These are phyloP conservation scores for Aspergillus candidus DNA, from an alignment of 2,329 filamentous ascomycete genomes.

Conservation along the genomic window DNA sequence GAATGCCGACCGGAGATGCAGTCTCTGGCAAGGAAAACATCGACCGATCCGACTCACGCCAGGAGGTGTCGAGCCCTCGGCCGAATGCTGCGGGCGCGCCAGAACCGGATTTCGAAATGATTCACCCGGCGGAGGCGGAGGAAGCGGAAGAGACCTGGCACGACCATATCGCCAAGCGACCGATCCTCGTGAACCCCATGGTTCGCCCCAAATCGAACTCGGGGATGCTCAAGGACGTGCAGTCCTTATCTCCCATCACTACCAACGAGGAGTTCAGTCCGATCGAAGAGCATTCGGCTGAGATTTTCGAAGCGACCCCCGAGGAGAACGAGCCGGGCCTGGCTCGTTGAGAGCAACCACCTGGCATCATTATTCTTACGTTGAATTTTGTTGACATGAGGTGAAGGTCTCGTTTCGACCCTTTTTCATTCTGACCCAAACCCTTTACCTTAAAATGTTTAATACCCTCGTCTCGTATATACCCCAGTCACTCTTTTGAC, in stretches of 20 bases:
- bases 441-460: conserved; percentile 3
- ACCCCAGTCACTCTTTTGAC: conserved; percentile 12
- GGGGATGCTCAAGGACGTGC: conserved; percentile 51
- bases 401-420: conserved; percentile 1
- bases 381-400: conserved; percentile 1
- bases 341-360: conserved; percentile 4
- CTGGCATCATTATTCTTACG: background rate
- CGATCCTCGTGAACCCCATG: conserved; percentile 58
- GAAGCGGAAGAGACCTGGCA: conserved; percentile 45
- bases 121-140: conserved; percentile 14
- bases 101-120: conserved; percentile 34
- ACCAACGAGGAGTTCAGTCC: conserved; percentile 29
- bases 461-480: conserved; percentile 8
- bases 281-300: conserved; percentile 25
- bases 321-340: conserved; percentile 17
- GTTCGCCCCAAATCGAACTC: conserved; percentile 57
- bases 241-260: conserved; percentile 30
- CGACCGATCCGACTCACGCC: conserved; percentile 47
- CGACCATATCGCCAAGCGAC: conserved; percentile 49
- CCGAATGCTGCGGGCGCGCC: conserved; percentile 52
- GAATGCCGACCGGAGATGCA: conserved; percentile 50
- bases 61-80: conserved; percentile 39
- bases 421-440: conserved; percentile 1
- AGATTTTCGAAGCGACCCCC: conserved; percentile 54
- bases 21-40: conserved; percentile 71